Evolutionary conservation across 768 basidiomycete species (phyloP), one percentile per base, ranked within the genome.

Genomic region (Solioccasus polychromus): DNA sequence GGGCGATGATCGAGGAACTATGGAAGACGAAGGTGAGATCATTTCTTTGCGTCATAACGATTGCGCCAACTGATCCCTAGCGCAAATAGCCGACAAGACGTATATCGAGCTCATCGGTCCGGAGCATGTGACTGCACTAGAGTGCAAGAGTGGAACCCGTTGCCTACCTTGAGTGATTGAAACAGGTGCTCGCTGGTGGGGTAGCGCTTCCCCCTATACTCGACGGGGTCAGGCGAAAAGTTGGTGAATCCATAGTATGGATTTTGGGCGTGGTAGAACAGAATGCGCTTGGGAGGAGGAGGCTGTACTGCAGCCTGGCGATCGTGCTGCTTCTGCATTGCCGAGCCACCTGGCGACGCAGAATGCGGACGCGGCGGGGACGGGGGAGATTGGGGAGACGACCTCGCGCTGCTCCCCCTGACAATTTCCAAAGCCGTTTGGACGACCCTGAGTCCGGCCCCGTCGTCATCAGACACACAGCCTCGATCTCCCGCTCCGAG

Each of bases 121-220:
- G 10, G 24, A 28, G 35, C 29, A 18, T 20, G 19, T n/a, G 22
- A 25, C 28, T 18, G 20, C 29, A 8, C 23, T 9, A 12, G 39
- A 25, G 31, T n/a, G n/a, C n/a, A n/a, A n/a, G n/a, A n/a, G n/a
- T n/a, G n/a, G n/a, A n/a, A 17, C 39, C 11, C 6, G 14, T 23
- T 19, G 14, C 63, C 60, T 35, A 67, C 68, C 65, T 69, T 75
- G 54, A 74, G 62, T 19, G 75, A 67, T 44, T 76, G 73, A 39
- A 72, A 76, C 31, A 77, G 51, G 50, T 76, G 76, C 50, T 75
- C 75, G 37, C 71, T 71, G 9, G 76, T 76, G 1, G 70, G 70
- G 47, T 76, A 76, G 3, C 50, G 35, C 49, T 65, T 69, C 12
- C 70, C 68, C 11, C 52, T 45, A 47, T 72, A 74, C 18, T 60